phyloP scores from a whole-genome alignment of 2,329 filamentous ascomycete genomes.

The Botryotinia narcissicola region DNA sequence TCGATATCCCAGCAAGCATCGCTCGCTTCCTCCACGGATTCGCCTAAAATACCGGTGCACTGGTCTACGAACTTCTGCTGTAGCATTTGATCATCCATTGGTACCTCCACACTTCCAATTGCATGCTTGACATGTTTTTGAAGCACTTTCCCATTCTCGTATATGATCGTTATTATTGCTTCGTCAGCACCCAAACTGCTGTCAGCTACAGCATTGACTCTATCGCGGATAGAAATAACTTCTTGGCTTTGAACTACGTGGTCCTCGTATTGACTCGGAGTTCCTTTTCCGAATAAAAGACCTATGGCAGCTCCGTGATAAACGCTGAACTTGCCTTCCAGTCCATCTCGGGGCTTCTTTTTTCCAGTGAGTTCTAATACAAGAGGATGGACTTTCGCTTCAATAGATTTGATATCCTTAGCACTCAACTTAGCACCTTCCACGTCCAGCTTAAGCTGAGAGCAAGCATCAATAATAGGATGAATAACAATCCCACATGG shows the following conservation, averaged over 20 bases:
- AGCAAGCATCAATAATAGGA: conserved; percentile 52
- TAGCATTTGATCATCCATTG: conserved; percentile 47
- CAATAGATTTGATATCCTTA: conserved; percentile 42
- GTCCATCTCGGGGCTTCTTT: conserved; percentile 46
- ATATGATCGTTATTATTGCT: conserved; percentile 41
- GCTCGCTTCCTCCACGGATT: conserved; percentile 40
- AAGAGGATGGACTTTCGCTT: conserved; percentile 49
- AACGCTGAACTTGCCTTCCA: conserved; percentile 55
- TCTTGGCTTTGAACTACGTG: conserved; percentile 43
- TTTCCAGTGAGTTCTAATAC: conserved; percentile 54
- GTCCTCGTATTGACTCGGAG: conserved; percentile 51
- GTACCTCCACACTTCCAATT: conserved; percentile 49
- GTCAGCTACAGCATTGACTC: conserved; percentile 46
- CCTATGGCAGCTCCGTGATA: conserved; percentile 54
- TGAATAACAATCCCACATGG: conserved; percentile 58
- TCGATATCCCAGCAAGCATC: conserved; percentile 38
- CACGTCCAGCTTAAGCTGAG: conserved; percentile 46
- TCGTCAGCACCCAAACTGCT: conserved; percentile 44
- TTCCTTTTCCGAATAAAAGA: conserved; percentile 50
- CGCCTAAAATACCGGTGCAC: conserved; percentile 43
- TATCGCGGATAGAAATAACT: conserved; percentile 46
- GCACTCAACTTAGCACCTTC: conserved; percentile 35
- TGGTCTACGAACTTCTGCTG: conserved; percentile 51
- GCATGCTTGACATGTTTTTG: conserved; percentile 50
- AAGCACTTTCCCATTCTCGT: conserved; percentile 41